These are phyloP conservation scores for Yarrowia divulgata DNA, from an alignment of 805 yeast genomes.

Conservation along the genomic window DNA sequence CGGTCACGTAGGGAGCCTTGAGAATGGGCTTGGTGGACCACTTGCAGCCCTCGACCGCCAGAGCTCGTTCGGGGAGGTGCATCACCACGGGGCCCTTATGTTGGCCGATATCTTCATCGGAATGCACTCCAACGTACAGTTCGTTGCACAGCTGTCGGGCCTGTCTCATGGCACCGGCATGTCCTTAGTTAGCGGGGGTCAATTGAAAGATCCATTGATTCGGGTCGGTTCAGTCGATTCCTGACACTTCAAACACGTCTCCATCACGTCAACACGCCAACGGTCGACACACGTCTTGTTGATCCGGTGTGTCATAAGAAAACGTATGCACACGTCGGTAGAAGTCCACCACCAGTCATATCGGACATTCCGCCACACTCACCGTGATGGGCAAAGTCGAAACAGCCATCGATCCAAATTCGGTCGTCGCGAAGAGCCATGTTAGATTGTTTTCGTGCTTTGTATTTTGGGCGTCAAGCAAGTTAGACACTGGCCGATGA, in stretches of 20 bases:
- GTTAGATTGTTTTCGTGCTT: slow-evolving; percentile 8
- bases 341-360: too few species aligned
- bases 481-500: not conserved
- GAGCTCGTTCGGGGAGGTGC: slow-evolving; percentile 76
- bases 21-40: slow-evolving; percentile 81
- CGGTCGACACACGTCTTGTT: not conserved
- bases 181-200: slow-evolving; percentile 54
- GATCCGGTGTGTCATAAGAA: too few species aligned
- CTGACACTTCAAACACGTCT: not conserved
- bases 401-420: slow-evolving; percentile 98
- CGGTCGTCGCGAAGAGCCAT: slow-evolving; percentile 48
- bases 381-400: slow-evolving; percentile 97
- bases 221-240: too few species aligned
- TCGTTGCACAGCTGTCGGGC: slow-evolving; percentile 83
- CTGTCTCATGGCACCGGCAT: slow-evolving; percentile 95
- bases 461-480: slow-evolving; percentile 5
- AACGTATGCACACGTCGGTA: too few species aligned
- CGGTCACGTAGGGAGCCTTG: slow-evolving; percentile 93
- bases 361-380: slow-evolving; percentile 43
- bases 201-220: not conserved
- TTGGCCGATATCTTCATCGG: slow-evolving; percentile 80
- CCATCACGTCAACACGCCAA: not conserved
- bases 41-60: slow-evolving; percentile 88
- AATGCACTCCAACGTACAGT: slow-evolving; percentile 86
- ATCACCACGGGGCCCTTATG: slow-evolving; percentile 97